A percentile compares a stretch with the other conserved stretches of the same genome.
phyloP scores from a whole-genome alignment of 78 protist species.

The Dictyostelium discoideum region DNA sequence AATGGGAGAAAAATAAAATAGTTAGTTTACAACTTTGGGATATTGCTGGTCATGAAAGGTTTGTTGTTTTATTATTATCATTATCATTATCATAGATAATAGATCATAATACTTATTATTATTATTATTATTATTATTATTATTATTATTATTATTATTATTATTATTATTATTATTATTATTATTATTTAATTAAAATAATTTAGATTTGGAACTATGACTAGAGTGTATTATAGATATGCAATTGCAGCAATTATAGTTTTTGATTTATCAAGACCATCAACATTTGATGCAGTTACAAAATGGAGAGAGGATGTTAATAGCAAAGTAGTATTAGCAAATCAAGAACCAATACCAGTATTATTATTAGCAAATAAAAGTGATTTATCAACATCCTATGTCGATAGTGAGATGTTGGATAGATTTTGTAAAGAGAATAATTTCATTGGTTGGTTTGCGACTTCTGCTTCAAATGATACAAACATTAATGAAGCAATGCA shows the following conservation, averaged over 20 bases:
- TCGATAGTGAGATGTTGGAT: constrained; percentile 70
- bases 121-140: too few species aligned
- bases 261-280: constrained; percentile 76
- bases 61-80: background rate
- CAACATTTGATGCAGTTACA: constrained; percentile 81
- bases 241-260: constrained; percentile 87
- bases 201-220: constrained; percentile 83
- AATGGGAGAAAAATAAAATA: constrained; percentile 39
- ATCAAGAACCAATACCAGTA: constrained; percentile 83
- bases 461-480: constrained; percentile 73
- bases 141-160: too few species aligned
- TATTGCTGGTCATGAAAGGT: constrained; percentile 89
- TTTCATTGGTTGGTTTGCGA: constrained; percentile 84
- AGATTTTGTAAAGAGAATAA: constrained; percentile 60
- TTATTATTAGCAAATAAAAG: constrained; percentile 84
- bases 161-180: too few species aligned
- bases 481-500: constrained; percentile 80
- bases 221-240: constrained; percentile 84
- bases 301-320: constrained; percentile 88
- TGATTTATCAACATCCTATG: constrained; percentile 24
- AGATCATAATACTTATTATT: too few species aligned
- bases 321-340: constrained; percentile 78
- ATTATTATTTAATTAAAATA: too few species aligned
- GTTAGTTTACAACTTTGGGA: constrained; percentile 87
- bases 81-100: too few species aligned